Conservation (phyloP, 2,329 filamentous ascomycete genomes). For the Lithohypha guttulata region DNA sequence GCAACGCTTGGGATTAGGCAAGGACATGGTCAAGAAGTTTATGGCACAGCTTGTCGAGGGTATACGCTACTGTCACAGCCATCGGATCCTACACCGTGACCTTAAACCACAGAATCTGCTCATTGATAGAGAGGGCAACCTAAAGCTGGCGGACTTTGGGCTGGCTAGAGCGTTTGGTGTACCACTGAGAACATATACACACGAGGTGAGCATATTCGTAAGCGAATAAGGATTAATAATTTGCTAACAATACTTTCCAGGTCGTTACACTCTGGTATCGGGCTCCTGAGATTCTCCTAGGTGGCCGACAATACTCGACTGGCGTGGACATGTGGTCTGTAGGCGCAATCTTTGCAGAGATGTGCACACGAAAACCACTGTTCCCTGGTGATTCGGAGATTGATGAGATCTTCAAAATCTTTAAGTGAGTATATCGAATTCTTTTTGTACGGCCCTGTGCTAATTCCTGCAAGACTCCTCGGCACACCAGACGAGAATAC, state of each 20-base stretch:
- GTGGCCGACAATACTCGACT: constrained; percentile 83
- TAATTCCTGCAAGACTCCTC: constrained; percentile 49
- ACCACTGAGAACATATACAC: constrained; percentile 80
- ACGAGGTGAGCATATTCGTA: constrained; percentile 48
- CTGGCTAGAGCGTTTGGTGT: constrained; percentile 84
- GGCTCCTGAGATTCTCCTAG: constrained; percentile 78
- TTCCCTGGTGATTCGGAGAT: constrained; percentile 91
- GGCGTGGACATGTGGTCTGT: constrained; percentile 95
- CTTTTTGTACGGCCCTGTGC: no score
- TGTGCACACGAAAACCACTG: constrained; percentile 86
- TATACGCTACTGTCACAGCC: constrained; percentile 78
- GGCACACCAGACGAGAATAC: constrained; percentile 71
- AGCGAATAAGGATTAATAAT: background rate
- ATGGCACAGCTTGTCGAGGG: constrained; percentile 81
- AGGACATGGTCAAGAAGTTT: constrained; percentile 81
- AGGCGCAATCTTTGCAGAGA: constrained; percentile 90
- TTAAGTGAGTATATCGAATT: constrained; percentile 50
- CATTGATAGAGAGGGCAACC: constrained; percentile 74
- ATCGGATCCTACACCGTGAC: constrained; percentile 77
- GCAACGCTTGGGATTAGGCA: constrained; percentile 59
- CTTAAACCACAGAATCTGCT: constrained; percentile 84
- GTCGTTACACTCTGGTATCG: constrained; percentile 93
- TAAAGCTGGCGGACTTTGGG: constrained; percentile 86
- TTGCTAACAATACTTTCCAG: constrained; percentile 26
- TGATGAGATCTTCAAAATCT: constrained; percentile 90